These are phyloP conservation scores for thale cress (Arabidopsis thaliana) DNA, from an alignment of 345 rosid genomes.

Conservation along the genomic window DNA sequence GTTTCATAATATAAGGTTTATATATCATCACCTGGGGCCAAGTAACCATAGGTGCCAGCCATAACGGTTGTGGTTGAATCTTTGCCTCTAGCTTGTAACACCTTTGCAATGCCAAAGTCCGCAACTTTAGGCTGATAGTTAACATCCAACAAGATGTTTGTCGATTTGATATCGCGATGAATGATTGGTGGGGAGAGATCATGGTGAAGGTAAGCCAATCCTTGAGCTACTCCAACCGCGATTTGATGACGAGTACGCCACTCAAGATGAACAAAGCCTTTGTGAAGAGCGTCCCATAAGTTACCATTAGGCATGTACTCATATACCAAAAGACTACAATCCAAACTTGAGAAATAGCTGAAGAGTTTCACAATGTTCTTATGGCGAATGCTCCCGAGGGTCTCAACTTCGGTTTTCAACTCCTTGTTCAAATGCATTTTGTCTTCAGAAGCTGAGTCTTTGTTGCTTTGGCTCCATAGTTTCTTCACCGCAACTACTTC, in stretches of 20 bases:
- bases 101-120: constrained; percentile 96
- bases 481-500: constrained; percentile 90
- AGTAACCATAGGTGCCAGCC: constrained; percentile 94
- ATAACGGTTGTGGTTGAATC: constrained; percentile 83
- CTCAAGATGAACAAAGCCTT: constrained; percentile 58
- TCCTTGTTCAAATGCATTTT: constrained; percentile 56
- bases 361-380: constrained; percentile 88
- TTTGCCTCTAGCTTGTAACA: constrained; percentile 79
- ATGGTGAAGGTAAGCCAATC: constrained; percentile 90
- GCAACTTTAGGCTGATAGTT: constrained; percentile 88
- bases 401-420: constrained; percentile 88
- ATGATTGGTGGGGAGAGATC: constrained; percentile 75
- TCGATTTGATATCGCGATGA: constrained; percentile 92
- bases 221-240: constrained; percentile 91
- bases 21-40: constrained; percentile 77
- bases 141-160: constrained; percentile 78
- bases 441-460: constrained; percentile 63
- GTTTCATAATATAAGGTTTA: background rate
- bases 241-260: constrained; percentile 92
- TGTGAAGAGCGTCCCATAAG: constrained; percentile 87
- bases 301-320: constrained; percentile 96
- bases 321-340: constrained; percentile 73
- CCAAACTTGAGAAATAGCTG: constrained; percentile 75
- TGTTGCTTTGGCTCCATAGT: constrained; percentile 64
- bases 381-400: constrained; percentile 82